Percentiles rank a stretch among this genome's conserved stretches.
phyloP scores from a whole-genome alignment of 2,329 filamentous ascomycete genomes.

The Ceratocystis cacaofunesta region DNA sequence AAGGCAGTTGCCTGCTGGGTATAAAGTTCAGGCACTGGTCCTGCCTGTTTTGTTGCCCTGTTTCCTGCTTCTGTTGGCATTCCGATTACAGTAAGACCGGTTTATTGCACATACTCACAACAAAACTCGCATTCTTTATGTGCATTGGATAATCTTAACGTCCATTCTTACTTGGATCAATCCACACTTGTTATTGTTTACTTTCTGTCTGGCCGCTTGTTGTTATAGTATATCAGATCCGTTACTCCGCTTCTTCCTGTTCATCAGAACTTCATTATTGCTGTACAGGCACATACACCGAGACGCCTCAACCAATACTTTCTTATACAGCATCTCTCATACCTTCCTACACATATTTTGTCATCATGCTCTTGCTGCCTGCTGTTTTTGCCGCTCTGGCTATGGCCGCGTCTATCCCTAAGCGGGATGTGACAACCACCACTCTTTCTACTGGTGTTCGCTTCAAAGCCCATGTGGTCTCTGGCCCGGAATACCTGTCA shows the following conservation, averaged over 20 bases:
- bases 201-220: neutral
- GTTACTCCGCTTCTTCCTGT: neutral
- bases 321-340: neutral
- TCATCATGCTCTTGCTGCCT: constrained; percentile 9
- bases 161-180: neutral
- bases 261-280: neutral
- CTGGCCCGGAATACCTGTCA: constrained; percentile 9
- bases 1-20: no score
- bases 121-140: neutral
- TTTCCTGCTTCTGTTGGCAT: neutral
- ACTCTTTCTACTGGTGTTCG: constrained; percentile 27
- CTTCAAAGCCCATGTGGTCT: constrained; percentile 31
- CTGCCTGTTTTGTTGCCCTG: neutral
- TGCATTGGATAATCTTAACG: neutral
- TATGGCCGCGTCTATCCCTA: constrained; percentile 17
- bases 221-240: neutral
- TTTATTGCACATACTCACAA: neutral
- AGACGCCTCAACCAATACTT: neutral
- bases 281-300: neutral
- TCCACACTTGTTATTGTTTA: neutral
- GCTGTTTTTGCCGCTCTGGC: constrained; percentile 8
- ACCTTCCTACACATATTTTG: neutral
- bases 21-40: neutral
- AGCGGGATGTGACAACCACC: constrained; percentile 18
- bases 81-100: neutral